Conservation (phyloP, 2,329 filamentous ascomycete genomes). For the Paracamarosporium sp. region DNA sequence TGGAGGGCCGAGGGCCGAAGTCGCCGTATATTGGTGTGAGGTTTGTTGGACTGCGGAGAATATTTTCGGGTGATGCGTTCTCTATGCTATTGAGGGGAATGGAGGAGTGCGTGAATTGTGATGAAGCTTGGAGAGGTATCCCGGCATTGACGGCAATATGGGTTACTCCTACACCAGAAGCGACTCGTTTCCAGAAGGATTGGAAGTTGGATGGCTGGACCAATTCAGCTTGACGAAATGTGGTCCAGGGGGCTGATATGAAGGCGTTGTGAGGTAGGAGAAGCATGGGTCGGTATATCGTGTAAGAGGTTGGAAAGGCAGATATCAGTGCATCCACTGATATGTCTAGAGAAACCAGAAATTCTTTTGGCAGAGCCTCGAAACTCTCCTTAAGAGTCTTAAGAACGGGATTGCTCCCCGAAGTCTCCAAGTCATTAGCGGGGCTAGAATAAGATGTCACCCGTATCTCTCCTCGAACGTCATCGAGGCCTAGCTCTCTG, state of each 20-base stretch:
- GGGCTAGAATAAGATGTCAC: slow-evolving; percentile 14
- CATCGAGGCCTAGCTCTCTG: slow-evolving; percentile 13
- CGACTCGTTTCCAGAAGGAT: slow-evolving; percentile 35
- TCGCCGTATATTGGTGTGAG: slow-evolving; percentile 75
- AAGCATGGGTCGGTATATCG: slow-evolving; percentile 64
- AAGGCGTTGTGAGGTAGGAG: slow-evolving; percentile 61
- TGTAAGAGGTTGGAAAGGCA: slow-evolving; percentile 53
- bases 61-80: slow-evolving; percentile 57
- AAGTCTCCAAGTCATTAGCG: background rate
- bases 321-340: slow-evolving; percentile 22
- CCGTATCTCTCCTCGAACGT: slow-evolving; percentile 18
- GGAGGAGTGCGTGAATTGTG: background rate
- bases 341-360: slow-evolving; percentile 22
- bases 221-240: slow-evolving; percentile 31
- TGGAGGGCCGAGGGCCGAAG: slow-evolving; percentile 65
- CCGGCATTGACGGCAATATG: slow-evolving; percentile 67
- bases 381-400: slow-evolving; percentile 29
- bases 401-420: slow-evolving; percentile 24
- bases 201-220: slow-evolving; percentile 30
- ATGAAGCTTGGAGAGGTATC: slow-evolving; percentile 50
- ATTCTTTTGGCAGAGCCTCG: slow-evolving; percentile 8
- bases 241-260: slow-evolving; percentile 39
- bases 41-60: slow-evolving; percentile 74
- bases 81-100: background rate
- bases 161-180: slow-evolving; percentile 53